Percentiles rank a stretch among this genome's conserved stretches.
phyloP scores from a whole-genome alignment of 768 basidiomycete genomes.

The Pholiota microspora region DNA sequence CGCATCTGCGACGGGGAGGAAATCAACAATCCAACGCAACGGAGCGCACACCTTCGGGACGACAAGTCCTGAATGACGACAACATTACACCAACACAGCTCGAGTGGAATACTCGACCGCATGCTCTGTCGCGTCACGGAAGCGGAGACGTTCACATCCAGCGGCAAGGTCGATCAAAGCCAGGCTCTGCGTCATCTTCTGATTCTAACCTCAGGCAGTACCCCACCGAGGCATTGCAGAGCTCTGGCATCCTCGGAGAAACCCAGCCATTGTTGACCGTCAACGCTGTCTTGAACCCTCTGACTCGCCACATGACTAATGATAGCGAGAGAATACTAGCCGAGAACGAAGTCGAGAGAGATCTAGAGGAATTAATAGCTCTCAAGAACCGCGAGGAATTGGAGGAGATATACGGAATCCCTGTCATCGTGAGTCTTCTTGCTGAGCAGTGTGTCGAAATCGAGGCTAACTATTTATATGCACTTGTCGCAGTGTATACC shows the following conservation, averaged over 20 bases:
- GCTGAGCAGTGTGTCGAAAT: neutral
- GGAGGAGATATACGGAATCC: constrained; percentile 78
- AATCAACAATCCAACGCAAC: neutral
- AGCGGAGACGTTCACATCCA: neutral
- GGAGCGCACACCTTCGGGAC: constrained; percentile 3
- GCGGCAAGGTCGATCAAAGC: constrained; percentile 3
- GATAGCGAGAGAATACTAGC: constrained; percentile 18
- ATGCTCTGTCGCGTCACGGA: neutral
- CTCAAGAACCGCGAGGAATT: constrained; percentile 71
- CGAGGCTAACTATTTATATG: constrained; percentile 7
- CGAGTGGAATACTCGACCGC: constrained; percentile 3
- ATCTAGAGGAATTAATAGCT: constrained; percentile 62
- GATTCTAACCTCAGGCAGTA: neutral
- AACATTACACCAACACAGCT: constrained; percentile 14
- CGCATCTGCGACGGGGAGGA: neutral
- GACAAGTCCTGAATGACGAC: neutral
- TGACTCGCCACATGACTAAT: constrained; percentile 15
- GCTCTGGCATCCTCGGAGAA: constrained; percentile 22
- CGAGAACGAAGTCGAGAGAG: constrained; percentile 52
- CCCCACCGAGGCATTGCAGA: neutral
- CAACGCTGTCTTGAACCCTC: neutral
- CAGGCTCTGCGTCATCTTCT: constrained; percentile 14
- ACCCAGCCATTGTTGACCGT: constrained; percentile 33
- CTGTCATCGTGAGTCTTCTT: constrained; percentile 60
- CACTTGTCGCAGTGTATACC: constrained; percentile 63